Base-by-base conservation (phyloP, 2,329 filamentous ascomycete genomes). In the Botrytis fragariae region DNA sequence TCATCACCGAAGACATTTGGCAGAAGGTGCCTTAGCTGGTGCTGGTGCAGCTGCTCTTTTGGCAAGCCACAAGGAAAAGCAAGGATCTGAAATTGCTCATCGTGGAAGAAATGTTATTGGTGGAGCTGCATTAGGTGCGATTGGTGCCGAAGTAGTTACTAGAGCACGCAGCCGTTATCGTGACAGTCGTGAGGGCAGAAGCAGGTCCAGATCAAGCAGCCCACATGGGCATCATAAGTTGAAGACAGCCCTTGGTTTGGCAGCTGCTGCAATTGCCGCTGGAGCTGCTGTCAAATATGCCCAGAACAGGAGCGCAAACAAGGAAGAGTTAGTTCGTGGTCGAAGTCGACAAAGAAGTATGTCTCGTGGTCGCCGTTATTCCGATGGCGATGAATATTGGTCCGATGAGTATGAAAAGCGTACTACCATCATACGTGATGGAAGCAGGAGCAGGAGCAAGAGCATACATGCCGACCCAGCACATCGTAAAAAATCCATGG, bases 281-380 rank as follows among this genome's bases (percentile, higher is more conserved):
- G 89, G 89, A 5, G 89, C 89, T n/a, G 89, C 89, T 8, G 86
- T 88, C 75, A 90, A 91, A 79, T 90, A 90, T 78, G 87, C 88
- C 79, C 86, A 90, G 75, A 85, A 86, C 77, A 87, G 85, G 81
- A 90, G 88, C 78, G 81, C 87, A 62, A 87, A 90, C 62, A 88
- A 87, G 78, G 89, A 90, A 75, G 89, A 91, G 77, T 80, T 84
- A 22, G 82, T 78, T 39, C 87, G 89, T 68, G 89, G 89, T 16
- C 78, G 80, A 37, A 86, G 86, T 77, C 85, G 86, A 45, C 85
- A 82, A 60, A 84, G 87, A 57, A 85, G 71, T 84, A 84, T 78
- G n/a, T 79, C 80, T 61, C 69, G 44, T 54, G 63, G 78, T 82
- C 83, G 74, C 80, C 82, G 83, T n/a, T 86, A 86, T 37, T 82